Evolutionary conservation across 768 basidiomycete species (phyloP), one percentile per base, ranked within the genome.

Genomic region (Tylopilus subfusipes): DNA sequence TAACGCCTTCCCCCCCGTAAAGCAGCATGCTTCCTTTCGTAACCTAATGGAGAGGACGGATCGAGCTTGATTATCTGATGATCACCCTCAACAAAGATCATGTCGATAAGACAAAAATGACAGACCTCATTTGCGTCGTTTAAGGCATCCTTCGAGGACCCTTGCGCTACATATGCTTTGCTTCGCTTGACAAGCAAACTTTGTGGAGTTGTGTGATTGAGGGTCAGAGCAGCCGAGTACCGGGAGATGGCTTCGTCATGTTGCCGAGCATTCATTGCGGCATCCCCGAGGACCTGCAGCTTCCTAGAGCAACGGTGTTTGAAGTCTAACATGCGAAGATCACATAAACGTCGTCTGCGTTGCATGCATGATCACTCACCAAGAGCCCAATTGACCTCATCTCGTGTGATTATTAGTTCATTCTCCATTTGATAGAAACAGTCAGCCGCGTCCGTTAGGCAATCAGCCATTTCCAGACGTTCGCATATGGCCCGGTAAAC

Each of bases 101-200:
- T 5, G 0, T 18, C 5, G n/a, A 16, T 14, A 1, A 13, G 16
- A 21, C 13, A 39, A 22, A 3, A 47, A 3, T 0, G 29, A 40
- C n/a, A 5, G 5, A 40, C 48, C 6, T 40, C 9, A 19, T 54
- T 48, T 16, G 54, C 57, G 24, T 61, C 59, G 14, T 36, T 34
- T 0, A 55, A 18, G 0, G 51, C 54, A 8, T 22, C 42, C 19
- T 48, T 29, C 49, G 34, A 48, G 13, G 2, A 27, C 12, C 43
- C 45, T 6, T 2, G 2, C 0, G 10, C 13, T 1, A 24, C 7
- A 13, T 51, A 9, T 6, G 58, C 60, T 21, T 51, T 48, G 42
- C 60, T 59, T 31, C 60, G 59, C 38, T 49, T 49, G 12, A 33
- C 12, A 2, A 58, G 21, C 3, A 60, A 22, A 4, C 5, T 2